A percentile compares a stretch with the other conserved stretches of the same genome.
Conservation (phyloP, 2,329 filamentous ascomycete genomes). For the Hypoxylon sp. region DNA sequence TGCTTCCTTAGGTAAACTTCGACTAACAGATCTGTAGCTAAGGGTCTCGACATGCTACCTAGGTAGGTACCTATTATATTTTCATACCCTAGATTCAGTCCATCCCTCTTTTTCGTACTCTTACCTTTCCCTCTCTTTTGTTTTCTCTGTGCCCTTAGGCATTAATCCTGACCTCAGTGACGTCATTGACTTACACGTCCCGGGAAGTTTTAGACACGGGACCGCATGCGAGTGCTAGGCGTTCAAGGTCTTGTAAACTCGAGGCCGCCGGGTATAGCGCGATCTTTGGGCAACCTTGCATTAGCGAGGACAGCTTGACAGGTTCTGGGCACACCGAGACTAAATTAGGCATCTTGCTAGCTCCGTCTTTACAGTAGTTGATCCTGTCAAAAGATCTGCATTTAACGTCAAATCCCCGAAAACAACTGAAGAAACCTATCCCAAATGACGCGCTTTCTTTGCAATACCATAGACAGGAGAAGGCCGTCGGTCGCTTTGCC, state of each 20-base stretch:
- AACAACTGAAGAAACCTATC: conserved; percentile 11
- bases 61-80: background rate
- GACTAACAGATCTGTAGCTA: conserved; percentile 17
- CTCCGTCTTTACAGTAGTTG: conserved; percentile 8
- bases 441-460: conserved; percentile 1
- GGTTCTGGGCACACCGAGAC: conserved; percentile 24
- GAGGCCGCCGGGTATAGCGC: conserved; percentile 4
- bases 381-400: conserved; percentile 29
- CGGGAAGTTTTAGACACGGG: conserved; percentile 7
- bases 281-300: conserved; percentile 17
- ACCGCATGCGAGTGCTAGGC: conserved; percentile 15
- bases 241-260: conserved; percentile 8
- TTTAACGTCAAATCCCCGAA: conserved; percentile 12
- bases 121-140: background rate
- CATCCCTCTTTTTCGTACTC: conserved; percentile 1
- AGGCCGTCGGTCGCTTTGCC: conserved; percentile 25
- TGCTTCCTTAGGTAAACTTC: conserved; percentile 23
- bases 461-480: conserved; percentile 17
- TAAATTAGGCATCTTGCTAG: conserved; percentile 23
- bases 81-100: background rate
- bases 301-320: conserved; percentile 22
- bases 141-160: background rate
- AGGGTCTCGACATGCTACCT: background rate
- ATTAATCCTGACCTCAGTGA: conserved; percentile 14
- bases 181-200: conserved; percentile 25